Evolutionary conservation across 2,329 filamentous ascomycete species (phyloP).

Genomic region (Talaromyces verruculosus): DNA sequence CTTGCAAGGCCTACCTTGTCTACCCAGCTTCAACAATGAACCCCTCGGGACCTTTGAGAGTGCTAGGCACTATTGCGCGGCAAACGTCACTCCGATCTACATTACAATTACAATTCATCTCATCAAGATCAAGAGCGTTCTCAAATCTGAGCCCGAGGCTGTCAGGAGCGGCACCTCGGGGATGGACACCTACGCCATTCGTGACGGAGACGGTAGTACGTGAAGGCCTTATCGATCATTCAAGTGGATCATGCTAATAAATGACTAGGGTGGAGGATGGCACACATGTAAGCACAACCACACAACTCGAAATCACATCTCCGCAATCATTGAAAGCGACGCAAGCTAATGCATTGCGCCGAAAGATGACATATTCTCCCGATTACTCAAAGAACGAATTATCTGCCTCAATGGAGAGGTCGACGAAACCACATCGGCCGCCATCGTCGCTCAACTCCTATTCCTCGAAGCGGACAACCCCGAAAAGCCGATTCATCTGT

Average conservation of each 20-base stretch:
- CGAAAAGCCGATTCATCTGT: slow-evolving; percentile 91
- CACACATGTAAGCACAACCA: slow-evolving; percentile 65
- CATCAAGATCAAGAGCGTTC: slow-evolving; percentile 10
- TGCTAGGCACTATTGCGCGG: background rate
- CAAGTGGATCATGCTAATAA: background rate
- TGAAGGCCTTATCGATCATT: slow-evolving; percentile 24
- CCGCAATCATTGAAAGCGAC: slow-evolving; percentile 17
- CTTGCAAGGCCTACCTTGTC: slow-evolving; percentile 6
- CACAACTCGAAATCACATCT: no score
- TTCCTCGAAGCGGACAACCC: slow-evolving; percentile 97
- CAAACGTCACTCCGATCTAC: background rate
- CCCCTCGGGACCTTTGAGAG: background rate
- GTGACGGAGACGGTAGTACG: slow-evolving; percentile 57
- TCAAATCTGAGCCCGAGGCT: slow-evolving; percentile 3
- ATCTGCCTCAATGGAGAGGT: slow-evolving; percentile 90
- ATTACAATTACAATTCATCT: background rate
- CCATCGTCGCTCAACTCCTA: slow-evolving; percentile 90
- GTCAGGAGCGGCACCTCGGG: slow-evolving; percentile 31
- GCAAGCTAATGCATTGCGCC: background rate
- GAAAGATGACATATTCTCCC: slow-evolving; percentile 77
- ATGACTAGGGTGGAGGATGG: slow-evolving; percentile 66
- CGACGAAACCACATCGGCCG: slow-evolving; percentile 86
- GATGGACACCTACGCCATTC: slow-evolving; percentile 54
- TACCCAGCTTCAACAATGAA: slow-evolving; percentile 4
- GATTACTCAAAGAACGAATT: slow-evolving; percentile 84